Base-by-base conservation (phyloP, 2,329 filamentous ascomycete genomes). In the Intubia oerlemansii region DNA sequence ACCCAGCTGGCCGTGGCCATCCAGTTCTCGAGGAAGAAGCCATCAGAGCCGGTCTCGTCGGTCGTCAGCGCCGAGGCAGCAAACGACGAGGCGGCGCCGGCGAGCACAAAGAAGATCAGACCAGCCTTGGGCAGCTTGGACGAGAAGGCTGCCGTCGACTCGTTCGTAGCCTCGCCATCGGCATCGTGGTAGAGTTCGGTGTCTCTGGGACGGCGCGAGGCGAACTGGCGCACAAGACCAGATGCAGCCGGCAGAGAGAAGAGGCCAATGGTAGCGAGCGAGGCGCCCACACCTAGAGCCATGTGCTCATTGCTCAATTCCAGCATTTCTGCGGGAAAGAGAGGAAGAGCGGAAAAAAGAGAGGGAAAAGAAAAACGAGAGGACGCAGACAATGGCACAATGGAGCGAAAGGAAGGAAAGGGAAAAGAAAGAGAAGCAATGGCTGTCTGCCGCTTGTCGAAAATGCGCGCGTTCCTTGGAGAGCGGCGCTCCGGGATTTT, bases 131-230 rank as follows among this genome's bases (percentile, higher is more conserved):
- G 59, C 32, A 57, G 41, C 32, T 53, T 63, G 36, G 66, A 61
- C 17, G 72, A 74, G 42, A 72, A 82, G 22, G 56, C 56, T 14
- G 58, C 57, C 29, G 68, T 44, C 2, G 69, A 67, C 42, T 74
- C 67, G 23, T 64, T 57, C 0, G 68, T 74, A 18, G 71, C 73
- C 36, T 61, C 56, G 27, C 77, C 77, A 48, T 84, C 77, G 35
- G 59, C 50, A 42, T 84, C 77, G 39, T 69, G 53, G 41, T 82
- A 82, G 10, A 39, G 17, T 23, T 23, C 30, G 16, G 59, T 51
- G 32, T 49, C 50, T 32, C 37, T 44, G 17, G 35, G 42, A 33
- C 46, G 40, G 24, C 41, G 38, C 27, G 32, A 43, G 35, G 27
- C 38, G 22, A 45, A 39, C 40, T 34, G 44, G 26, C 25, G 27